Evolutionary conservation across 352 stramenopile species (phyloP).

Genomic region (Hyaloperonospora brassicae): DNA sequence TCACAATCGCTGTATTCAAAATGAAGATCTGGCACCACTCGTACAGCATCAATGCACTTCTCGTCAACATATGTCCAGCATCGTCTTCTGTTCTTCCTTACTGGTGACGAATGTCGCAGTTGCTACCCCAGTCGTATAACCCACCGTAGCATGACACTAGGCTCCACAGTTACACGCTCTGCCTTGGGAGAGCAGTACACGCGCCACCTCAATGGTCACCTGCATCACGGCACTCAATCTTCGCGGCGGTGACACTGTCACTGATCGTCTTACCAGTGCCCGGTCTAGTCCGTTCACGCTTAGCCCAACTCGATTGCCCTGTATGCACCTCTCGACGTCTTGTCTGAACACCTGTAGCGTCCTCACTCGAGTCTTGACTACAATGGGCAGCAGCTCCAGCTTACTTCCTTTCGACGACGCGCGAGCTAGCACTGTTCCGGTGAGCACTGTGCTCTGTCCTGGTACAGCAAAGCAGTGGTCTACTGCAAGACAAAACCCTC

Average conservation of each 20-base stretch:
- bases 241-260: constrained; percentile 42
- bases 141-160: constrained; percentile 70
- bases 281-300: constrained; percentile 81
- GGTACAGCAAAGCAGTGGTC: constrained; percentile 98
- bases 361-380: constrained; percentile 92
- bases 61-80: not conserved
- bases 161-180: constrained; percentile 41
- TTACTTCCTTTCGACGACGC: constrained; percentile 84
- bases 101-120: constrained; percentile 51
- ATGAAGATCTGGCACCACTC: constrained; percentile 37
- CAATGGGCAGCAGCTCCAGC: constrained; percentile 88
- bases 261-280: constrained; percentile 46
- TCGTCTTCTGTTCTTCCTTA: constrained; percentile 5
- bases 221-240: constrained; percentile 45
- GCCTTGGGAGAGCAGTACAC: constrained; percentile 49
- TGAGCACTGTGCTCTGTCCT: constrained; percentile 96
- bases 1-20: not conserved
- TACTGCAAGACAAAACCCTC: constrained; percentile 90
- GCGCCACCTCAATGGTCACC: constrained; percentile 44
- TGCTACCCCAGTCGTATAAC: constrained; percentile 67
- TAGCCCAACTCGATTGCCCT: constrained; percentile 95
- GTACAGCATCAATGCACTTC: constrained; percentile 37
- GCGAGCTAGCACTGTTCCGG: constrained; percentile 90
- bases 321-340: constrained; percentile 59
- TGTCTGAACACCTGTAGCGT: constrained; percentile 97